Percentiles rank a stretch among this genome's conserved stretches.
phyloP scores from a whole-genome alignment of 2,329 filamentous ascomycete genomes.

The Ambrosiella beaveri region DNA sequence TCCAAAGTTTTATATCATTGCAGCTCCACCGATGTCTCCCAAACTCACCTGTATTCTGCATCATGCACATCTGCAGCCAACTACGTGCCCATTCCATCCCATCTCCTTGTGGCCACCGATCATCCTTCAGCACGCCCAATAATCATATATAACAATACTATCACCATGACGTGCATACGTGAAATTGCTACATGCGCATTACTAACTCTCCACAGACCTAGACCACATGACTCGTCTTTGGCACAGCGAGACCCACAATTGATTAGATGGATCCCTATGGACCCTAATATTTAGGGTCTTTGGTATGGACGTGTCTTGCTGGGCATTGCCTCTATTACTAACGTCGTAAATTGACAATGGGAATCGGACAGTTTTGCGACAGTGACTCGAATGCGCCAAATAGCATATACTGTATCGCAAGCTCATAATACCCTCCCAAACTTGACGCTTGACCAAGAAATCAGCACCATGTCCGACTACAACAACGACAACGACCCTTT shows the following conservation, averaged over 20 bases:
- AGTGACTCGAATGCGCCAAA: background rate
- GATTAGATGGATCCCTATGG: background rate
- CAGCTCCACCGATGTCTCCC: too few species aligned
- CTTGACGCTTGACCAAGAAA: background rate
- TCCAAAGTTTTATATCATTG: too few species aligned
- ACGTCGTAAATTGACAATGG: background rate
- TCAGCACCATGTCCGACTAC: constrained; percentile 42
- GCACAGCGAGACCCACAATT: background rate
- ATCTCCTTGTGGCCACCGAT: too few species aligned
- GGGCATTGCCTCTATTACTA: background rate
- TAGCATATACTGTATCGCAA: background rate
- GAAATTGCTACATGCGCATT: too few species aligned
- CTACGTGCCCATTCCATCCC: too few species aligned
- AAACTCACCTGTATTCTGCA: too few species aligned
- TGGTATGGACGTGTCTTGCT: background rate
- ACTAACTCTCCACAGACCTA: too few species aligned
- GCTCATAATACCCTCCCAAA: background rate
- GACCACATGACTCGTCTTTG: background rate
- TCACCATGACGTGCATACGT: too few species aligned
- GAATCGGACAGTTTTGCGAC: background rate
- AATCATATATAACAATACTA: too few species aligned
- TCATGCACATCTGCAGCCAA: too few species aligned
- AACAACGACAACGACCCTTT: constrained; percentile 52
- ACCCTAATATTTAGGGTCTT: background rate
- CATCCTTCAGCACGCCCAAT: too few species aligned